Conservation (phyloP, 2,329 filamentous ascomycete species). For the Cryoendolithus antarcticus region DNA sequence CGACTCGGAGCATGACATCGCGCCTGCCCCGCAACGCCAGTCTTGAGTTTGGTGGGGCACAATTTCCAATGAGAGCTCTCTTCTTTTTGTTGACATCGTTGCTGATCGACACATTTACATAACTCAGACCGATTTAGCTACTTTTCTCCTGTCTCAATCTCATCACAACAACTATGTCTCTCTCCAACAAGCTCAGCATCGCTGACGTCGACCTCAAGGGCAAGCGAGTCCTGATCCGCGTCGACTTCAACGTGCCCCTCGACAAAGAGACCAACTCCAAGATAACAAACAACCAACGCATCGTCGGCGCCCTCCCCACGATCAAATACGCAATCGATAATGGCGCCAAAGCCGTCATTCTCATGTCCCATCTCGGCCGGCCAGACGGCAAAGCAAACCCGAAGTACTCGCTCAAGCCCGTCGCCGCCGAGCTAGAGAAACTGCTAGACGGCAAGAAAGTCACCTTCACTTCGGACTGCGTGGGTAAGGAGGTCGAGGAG, state of each 20-base stretch:
- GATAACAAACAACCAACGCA: conserved; percentile 96
- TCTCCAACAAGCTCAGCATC: conserved; percentile 96
- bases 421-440: conserved; percentile 66
- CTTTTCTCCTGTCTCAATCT: too few species aligned
- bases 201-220: conserved; percentile 92
- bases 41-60: too few species aligned
- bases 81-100: too few species aligned
- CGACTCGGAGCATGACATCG: too few species aligned
- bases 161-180: conserved; percentile 59
- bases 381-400: conserved; percentile 79
- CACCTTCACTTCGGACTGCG: conserved; percentile 79
- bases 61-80: too few species aligned
- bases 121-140: too few species aligned
- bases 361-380: conserved; percentile 98
- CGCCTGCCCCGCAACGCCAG: too few species aligned
- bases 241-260: conserved; percentile 99
- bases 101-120: too few species aligned
- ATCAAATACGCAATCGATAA: conserved; percentile 30
- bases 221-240: conserved; percentile 95
- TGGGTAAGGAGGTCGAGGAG: conserved; percentile 80
- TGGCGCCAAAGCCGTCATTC: conserved; percentile 55
- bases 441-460: conserved; percentile 71
- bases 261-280: conserved; percentile 66
- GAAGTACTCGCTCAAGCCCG: conserved; percentile 91
- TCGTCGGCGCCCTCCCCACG: conserved; percentile 62